Base-by-base conservation (phyloP, 2,329 filamentous ascomycete species). In the Spiromastix sp. region DNA sequence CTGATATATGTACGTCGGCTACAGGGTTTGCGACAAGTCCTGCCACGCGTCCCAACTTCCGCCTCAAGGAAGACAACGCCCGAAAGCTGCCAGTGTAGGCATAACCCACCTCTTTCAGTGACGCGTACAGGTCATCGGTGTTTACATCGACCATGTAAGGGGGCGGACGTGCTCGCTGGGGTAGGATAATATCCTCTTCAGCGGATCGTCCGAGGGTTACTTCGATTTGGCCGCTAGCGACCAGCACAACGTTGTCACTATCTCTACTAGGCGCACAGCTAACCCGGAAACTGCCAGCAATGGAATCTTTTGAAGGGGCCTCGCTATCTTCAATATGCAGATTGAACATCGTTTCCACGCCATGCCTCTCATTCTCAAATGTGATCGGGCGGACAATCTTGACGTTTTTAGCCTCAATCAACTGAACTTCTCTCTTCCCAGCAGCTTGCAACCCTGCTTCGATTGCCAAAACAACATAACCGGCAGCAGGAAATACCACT, bases 401-500 rank as follows among this genome's bases (percentile, higher is more conserved):
- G 19, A 48, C 27, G 36, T 49, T 30, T 19, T 37, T 20, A 3
- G 50, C 18, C 29, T 51, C 41, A 10, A 52, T 34, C n/a, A 46
- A 12, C 10, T 16, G 25, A 10, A 36, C 30, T 8, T 32, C 13
- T 22, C 13, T 19, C n/a, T 20, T 15, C 9, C 32, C 8, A 24
- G 36, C 28, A 41, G 32, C 20, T 29, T 36, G n/a, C 12, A 20
- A 8, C 35, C 36, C 30, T 0, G 51, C 52, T 33, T 56, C 53
- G 5, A 47, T 38, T 5, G 46, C 47, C 37, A 52, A 47, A 7
- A 36, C 37, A 6, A 50, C 35, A 27, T 50, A 54, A 28, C 34
- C 37, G 20, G 42, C 36, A 17, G 38, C 53, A 1, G 57, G 57
- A 21, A 53, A 58, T 2, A 62, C 41, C 15, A 49, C 45, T 13